Evolutionary conservation across 176 grass and related monocot genomes (phyloP), one percentile per base, ranked within the genome.

Genomic region (Phoenix dactylifera): DNA sequence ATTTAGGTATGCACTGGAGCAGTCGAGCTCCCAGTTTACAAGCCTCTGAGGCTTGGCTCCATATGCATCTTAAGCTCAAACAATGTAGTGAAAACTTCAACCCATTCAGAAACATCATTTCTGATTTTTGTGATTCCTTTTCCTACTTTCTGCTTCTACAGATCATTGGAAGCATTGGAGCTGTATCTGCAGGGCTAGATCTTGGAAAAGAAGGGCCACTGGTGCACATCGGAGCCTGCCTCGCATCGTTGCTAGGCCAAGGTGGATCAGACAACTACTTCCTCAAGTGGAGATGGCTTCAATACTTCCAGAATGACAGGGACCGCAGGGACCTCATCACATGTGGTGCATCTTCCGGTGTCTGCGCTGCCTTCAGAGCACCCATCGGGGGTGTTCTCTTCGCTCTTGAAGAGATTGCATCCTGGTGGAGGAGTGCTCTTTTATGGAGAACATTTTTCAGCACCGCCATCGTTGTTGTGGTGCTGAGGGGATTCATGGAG

Each of bases 381-480:
- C 93, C 87, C 14, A 79, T 98, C 3, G 93, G 87, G 22, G 93
- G 87, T 72, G 93, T 97, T 16, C 72, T 97, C 17, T 97, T 97
- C 57, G 50, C 87, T 4, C 84, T 97, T 7, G 93, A 97, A 65
- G 93, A 97, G 84, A 84, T 97, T 16, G 93, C 93, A 0, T 91
- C 87, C 4, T 88, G 93, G 93, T 97, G 87, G 93, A 72, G 93
- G 58, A 97, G 85, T 69, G 87, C 87, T 18, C 83, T 97, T 14
- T 73, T 92, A 16, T 97, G 93, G 93, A 76, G 93, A 74, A 71
- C 81, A n/a, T 97, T 97, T 74, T 97, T 97, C 78, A 80, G 81
- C 78, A 97, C 93, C 20, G 87, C 93, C 10, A 74, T 80, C 20
- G 87, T 91, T 2, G 93, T 97, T 28, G 93, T 97, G 16, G 93